Evolutionary conservation across 306 rosid species (phyloP).

Genomic region (Medicago truncatula): MtrunA17r5.0-ANR NC_053045.1:38805501-38806000

Average conservation of each 20-base stretch:
- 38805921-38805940: constrained; percentile 9
- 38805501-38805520: constrained; percentile 31
- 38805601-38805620: neutral
- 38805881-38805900: constrained; percentile 12
- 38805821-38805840: neutral
- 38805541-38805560: neutral
- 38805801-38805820: too few relatives aligned
- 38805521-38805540: neutral
- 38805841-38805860: neutral
- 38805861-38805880: neutral
- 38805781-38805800: too few relatives aligned
- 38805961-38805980: neutral
- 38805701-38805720: too few relatives aligned
- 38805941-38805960: neutral
- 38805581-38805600: neutral
- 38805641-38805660: neutral
- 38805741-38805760: too few relatives aligned
- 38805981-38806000: neutral
- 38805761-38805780: too few relatives aligned
- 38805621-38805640: neutral
- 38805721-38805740: too few relatives aligned
- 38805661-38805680: too few relatives aligned
- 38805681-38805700: too few relatives aligned
- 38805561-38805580: neutral
- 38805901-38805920: constrained; percentile 6